Evolutionary conservation across 139 green algal genomes (phyloP).

Genomic region (Chlamydomonas sphaeroides): DNA sequence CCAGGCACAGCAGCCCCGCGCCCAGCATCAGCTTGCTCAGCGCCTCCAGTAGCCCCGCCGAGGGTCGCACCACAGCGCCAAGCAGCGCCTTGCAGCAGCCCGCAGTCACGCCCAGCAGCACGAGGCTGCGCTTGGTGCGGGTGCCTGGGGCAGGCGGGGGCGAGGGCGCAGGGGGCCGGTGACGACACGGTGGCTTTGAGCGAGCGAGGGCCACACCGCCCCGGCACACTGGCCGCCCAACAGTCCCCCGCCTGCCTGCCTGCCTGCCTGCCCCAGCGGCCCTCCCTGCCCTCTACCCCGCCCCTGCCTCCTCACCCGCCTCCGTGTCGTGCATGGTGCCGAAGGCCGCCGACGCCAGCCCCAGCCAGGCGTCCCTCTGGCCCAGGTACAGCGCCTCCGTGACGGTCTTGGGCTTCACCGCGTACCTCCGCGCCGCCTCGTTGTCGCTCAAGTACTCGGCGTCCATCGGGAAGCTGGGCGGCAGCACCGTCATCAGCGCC

Average conservation of each 20-base stretch:
- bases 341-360: constrained; percentile 51
- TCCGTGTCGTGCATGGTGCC: constrained; percentile 69
- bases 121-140: neutral
- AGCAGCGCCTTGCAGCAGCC: constrained; percentile 73
- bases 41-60: constrained; percentile 70
- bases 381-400: constrained; percentile 70
- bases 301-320: constrained; percentile 11
- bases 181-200: too few relatives aligned
- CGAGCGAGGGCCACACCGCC: too few relatives aligned
- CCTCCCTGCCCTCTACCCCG: neutral
- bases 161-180: too few relatives aligned
- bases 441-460: constrained; percentile 58
- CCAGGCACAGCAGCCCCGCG: constrained; percentile 77
- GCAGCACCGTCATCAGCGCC: constrained; percentile 70
- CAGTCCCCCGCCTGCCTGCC: too few relatives aligned
- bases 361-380: constrained; percentile 63
- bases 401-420: constrained; percentile 68
- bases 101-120: constrained; percentile 46
- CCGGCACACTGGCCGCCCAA: neutral
- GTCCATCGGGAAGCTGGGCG: constrained; percentile 38
- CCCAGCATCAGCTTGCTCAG: constrained; percentile 68
- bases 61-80: constrained; percentile 69
- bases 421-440: constrained; percentile 65
- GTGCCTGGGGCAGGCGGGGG: neutral
- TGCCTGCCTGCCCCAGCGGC: too few relatives aligned